Evolutionary conservation across 805 yeast species (phyloP).

Genomic region (Starmera pachycereana): DNA sequence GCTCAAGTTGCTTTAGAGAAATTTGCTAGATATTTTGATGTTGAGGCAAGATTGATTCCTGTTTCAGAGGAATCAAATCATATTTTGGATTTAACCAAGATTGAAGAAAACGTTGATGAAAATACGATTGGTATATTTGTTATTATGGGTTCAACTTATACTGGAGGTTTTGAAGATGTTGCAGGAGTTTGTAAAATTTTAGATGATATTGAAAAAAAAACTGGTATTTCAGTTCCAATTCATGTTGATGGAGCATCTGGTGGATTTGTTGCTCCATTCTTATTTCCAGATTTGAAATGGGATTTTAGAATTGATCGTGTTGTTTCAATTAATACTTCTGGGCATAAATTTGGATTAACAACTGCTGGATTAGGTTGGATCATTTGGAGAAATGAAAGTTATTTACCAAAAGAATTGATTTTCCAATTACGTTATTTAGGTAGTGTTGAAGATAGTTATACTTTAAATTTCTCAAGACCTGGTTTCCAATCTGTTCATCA

Average conservation of each 20-base stretch:
- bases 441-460: constrained; percentile 80
- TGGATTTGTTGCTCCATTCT: constrained; percentile 80
- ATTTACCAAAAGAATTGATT: constrained; percentile 60
- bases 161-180: constrained; percentile 86
- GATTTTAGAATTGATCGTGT: constrained; percentile 75
- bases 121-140: constrained; percentile 89
- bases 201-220: constrained; percentile 57
- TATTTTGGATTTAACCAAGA: constrained; percentile 48
- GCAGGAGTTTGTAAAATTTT: constrained; percentile 48
- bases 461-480: constrained; percentile 83
- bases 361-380: constrained; percentile 94
- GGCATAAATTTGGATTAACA: constrained; percentile 87
- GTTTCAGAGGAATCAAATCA: constrained; percentile 52
- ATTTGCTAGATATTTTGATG: constrained; percentile 90
- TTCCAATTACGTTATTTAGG: constrained; percentile 81
- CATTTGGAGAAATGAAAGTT: constrained; percentile 57
- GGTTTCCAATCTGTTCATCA: constrained; percentile 88
- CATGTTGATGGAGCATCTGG: constrained; percentile 95
- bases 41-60: constrained; percentile 68
- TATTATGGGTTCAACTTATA: constrained; percentile 84
- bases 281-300: constrained; percentile 71
- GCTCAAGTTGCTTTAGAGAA: constrained; percentile 93
- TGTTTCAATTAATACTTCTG: constrained; percentile 77
- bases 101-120: constrained; percentile 67
- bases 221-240: constrained; percentile 62